Evolutionary conservation across 768 basidiomycete species (phyloP).

Genomic region (Suillus cothurnatus): DNA sequence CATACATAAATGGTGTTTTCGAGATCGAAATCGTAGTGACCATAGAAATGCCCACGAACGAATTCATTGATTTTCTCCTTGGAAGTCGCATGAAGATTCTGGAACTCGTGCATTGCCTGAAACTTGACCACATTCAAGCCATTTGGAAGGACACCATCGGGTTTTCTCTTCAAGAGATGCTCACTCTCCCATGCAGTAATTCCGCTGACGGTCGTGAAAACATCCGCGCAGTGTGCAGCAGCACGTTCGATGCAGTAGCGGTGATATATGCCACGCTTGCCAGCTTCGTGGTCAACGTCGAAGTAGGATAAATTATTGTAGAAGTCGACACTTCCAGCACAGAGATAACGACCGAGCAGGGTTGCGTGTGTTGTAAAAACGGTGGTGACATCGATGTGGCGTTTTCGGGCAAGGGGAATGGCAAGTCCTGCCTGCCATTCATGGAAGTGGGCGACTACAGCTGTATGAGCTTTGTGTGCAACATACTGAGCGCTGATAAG

Average conservation of each 20-base stretch:
- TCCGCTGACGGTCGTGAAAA: conserved; percentile 97
- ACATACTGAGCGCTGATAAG: conserved; percentile 59
- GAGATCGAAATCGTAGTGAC: conserved; percentile 94
- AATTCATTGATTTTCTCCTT: conserved; percentile 99
- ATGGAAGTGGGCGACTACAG: conserved; percentile 97
- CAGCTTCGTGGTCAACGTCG: conserved; percentile 99
- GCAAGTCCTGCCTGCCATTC: conserved; percentile 99
- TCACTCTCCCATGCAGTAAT: conserved; percentile 98
- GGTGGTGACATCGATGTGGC: conserved; percentile 97
- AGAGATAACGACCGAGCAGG: conserved; percentile 96
- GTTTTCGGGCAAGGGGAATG: conserved; percentile 91
- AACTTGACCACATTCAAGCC: conserved; percentile 99
- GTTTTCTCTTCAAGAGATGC: conserved; percentile 96
- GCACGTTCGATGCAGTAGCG: conserved; percentile 97
- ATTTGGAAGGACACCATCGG: conserved; percentile 95
- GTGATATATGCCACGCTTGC: conserved; percentile 98
- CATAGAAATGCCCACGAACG: conserved; percentile 96
- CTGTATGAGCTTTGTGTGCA: conserved; percentile 74
- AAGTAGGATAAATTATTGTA: conserved; percentile 99
- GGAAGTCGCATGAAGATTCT: conserved; percentile 87
- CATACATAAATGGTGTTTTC: conserved; percentile 86
- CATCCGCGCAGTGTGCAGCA: conserved; percentile 93
- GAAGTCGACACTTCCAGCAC: conserved; percentile 97
- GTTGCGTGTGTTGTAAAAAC: conserved; percentile 99
- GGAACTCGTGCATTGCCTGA: conserved; percentile 99